A percentile compares a stretch with the other conserved stretches of the same genome.
Evolutionary conservation across 1,284 basidiomycete genomes (phyloP).

Genomic region (Sphaerobolus stellatus): DNA sequence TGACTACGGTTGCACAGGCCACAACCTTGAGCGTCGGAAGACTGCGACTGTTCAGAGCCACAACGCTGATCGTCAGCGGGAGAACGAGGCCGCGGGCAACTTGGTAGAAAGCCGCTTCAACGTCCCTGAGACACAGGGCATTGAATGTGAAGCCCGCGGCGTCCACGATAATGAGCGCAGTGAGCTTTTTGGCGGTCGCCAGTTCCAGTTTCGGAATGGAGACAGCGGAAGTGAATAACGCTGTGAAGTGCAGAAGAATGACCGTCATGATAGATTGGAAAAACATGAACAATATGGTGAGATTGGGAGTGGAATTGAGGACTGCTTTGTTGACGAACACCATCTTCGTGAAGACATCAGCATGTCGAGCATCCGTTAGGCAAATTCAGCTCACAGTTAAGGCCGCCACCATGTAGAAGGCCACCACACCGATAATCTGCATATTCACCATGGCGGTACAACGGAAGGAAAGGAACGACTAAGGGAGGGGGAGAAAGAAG

Average conservation of each 20-base stretch:
- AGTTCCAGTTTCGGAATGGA: slow-evolving; percentile 57
- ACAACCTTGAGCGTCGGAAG: slow-evolving; percentile 18
- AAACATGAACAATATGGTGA: slow-evolving; percentile 35
- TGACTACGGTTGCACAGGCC: slow-evolving; percentile 22
- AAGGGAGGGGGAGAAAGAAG: neutral
- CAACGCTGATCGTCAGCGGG: slow-evolving; percentile 31
- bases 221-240: slow-evolving; percentile 46
- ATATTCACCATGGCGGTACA: slow-evolving; percentile 5
- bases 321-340: slow-evolving; percentile 25
- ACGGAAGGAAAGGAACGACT: neutral
- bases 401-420: slow-evolving; percentile 38
- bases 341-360: too few species aligned
- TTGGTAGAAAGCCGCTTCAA: slow-evolving; percentile 37
- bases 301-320: slow-evolving; percentile 27
- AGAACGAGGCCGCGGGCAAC: slow-evolving; percentile 42
- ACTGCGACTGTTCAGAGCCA: slow-evolving; percentile 21
- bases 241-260: slow-evolving; percentile 25
- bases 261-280: slow-evolving; percentile 35
- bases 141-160: slow-evolving; percentile 36
- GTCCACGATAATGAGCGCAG: slow-evolving; percentile 52
- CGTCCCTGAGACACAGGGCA: slow-evolving; percentile 33
- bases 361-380: neutral
- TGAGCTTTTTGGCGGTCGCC: slow-evolving; percentile 53
- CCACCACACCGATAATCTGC: slow-evolving; percentile 32
- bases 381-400: slow-evolving; percentile 25